A percentile compares a stretch with the other conserved stretches of the same genome.
Evolutionary conservation across 2,329 filamentous ascomycete species (phyloP).

Genomic region (Colletotrichum viniferum): DNA sequence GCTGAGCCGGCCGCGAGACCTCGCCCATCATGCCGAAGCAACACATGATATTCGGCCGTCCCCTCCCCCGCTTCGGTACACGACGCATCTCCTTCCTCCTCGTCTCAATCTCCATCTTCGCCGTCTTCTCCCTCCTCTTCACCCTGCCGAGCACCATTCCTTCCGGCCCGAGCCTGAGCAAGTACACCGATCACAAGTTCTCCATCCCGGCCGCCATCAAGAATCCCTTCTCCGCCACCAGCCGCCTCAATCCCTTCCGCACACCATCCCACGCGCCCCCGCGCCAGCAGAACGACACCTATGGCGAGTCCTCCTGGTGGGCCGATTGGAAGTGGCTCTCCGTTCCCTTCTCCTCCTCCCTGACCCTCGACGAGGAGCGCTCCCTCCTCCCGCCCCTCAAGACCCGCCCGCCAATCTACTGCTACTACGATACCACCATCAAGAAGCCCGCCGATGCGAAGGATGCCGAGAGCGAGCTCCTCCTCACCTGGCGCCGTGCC

Average conservation of each 20-base stretch:
- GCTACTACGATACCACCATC: conserved; percentile 79
- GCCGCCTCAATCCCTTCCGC: conserved; percentile 68
- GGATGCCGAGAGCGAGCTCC: conserved; percentile 77
- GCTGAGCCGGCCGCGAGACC: neutral
- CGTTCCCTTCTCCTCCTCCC: conserved; percentile 79
- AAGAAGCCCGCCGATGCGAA: conserved; percentile 66
- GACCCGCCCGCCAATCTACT: conserved; percentile 79
- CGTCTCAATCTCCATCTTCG: conserved; percentile 55
- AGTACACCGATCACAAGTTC: conserved; percentile 53
- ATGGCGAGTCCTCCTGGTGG: conserved; percentile 82
- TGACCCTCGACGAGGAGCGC: conserved; percentile 81
- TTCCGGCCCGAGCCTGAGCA: conserved; percentile 52
- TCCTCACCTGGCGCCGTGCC: conserved; percentile 87
- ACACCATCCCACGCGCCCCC: conserved; percentile 73
- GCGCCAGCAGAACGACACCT: conserved; percentile 78
- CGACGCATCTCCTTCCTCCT: conserved; percentile 59
- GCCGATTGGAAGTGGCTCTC: conserved; percentile 89
- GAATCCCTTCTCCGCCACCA: conserved; percentile 48
- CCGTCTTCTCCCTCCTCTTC: conserved; percentile 57
- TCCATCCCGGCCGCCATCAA: conserved; percentile 55
- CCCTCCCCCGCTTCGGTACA: conserved; percentile 54
- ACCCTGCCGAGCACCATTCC: conserved; percentile 54
- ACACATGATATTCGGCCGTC: conserved; percentile 47
- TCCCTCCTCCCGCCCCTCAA: conserved; percentile 80
- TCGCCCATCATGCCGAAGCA: conserved; percentile 32